Evolutionary conservation across 164 flowering plant species (phyloP), one percentile per base, ranked within the genome.

Genomic region (Nymphaea thermarum): DNA sequence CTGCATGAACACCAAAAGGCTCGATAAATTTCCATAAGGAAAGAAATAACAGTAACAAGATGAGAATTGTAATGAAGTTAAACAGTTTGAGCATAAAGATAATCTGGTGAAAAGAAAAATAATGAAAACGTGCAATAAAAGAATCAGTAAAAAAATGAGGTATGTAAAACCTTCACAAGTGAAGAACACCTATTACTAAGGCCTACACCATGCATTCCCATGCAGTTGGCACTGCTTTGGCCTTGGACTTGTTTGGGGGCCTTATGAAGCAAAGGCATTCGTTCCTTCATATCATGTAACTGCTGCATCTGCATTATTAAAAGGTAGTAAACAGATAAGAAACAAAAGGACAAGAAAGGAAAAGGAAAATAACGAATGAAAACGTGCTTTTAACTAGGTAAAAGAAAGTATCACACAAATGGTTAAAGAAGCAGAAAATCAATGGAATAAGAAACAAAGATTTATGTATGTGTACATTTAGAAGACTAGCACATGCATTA

Each of bases 231-330:
- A 47, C 12, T 47, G 55, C 5, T 14, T 47, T 6, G 55, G 11
- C 7, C 5, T 47, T 7, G 12, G 7, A 90, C 98, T 86, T 78
- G 85, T 73, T 83, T 85, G 42, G 96, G 83, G 57, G 66, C 79
- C 80, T 90, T 90, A 80, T 90, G 97, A 10, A 80, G 75, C 51
- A 87, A 80, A 76, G 69, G 72, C 64, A 74, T 69, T 60, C 81
- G 87, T 61, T 80, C 87, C 72, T 80, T 83, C 67, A 14, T 14
- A 4, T 47, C 55, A 3, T 47, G 55, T 3, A 47, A 47, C 12
- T 47, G 55, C 11, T 47, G 55, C 55, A 47, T 14, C 55, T 47
- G 55, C 55, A 3, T 3, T 6, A 14, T 47, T 14, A 47, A 14
- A 47, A 47, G 55, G 55, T 2, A 6, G 55, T 5, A 2, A 47